phyloP scores from a whole-genome alignment of 345 rosid species.

The Aegle marmelos region DNA sequence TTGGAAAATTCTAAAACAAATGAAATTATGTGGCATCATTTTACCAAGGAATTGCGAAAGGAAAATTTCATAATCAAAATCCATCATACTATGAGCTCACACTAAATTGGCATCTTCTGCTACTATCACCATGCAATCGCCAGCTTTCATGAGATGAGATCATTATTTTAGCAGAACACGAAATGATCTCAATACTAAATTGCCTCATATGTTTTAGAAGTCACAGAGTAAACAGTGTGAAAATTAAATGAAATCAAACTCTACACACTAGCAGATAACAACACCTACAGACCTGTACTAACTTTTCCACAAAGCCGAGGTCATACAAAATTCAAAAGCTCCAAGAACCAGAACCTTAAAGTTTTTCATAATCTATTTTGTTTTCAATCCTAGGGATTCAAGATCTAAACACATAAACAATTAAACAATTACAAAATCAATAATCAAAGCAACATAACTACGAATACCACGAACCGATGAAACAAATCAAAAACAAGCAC shows the following conservation, averaged over 20 bases:
- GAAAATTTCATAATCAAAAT: not conserved
- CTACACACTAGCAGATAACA: not conserved
- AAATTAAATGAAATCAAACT: not conserved
- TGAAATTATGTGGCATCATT: not conserved
- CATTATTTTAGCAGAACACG: not conserved
- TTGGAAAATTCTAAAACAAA: not conserved
- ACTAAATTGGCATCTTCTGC: not conserved
- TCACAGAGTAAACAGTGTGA: not conserved
- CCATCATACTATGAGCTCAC: not conserved
- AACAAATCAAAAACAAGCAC: not conserved
- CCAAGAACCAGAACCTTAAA: not conserved
- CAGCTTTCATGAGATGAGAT: not conserved
- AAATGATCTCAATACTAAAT: not conserved
- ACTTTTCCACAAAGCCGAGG: not conserved
- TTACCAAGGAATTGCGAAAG: not conserved
- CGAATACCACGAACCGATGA: not conserved
- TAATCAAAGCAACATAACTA: not conserved
- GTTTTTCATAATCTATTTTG: not conserved
- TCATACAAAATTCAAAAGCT: not conserved
- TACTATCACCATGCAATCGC: not conserved
- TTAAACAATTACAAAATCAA: not conserved
- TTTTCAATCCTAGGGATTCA: not conserved
- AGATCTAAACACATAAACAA: not conserved
- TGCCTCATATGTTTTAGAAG: not conserved
- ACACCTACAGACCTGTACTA: not conserved